Percentiles rank a stretch among this genome's conserved stretches.
phyloP scores from a whole-genome alignment of 352 stramenopile genomes.

The Blastocystis sp. region DNA sequence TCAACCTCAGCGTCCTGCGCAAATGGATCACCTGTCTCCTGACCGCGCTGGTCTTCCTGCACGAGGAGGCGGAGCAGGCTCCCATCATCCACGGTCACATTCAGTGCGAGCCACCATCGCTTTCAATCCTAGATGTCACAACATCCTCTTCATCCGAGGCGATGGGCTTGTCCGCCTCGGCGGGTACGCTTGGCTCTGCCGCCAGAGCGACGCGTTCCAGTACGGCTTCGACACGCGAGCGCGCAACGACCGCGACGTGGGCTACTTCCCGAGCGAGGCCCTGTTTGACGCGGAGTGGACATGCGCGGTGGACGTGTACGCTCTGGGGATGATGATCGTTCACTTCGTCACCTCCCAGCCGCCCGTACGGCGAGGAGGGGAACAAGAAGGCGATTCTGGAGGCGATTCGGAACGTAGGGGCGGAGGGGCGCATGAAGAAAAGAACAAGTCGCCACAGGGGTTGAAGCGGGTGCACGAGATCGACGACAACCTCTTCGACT shows the following conservation, averaged over 20 bases:
- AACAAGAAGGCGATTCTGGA: constrained; percentile 18
- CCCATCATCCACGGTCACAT: constrained; percentile 62
- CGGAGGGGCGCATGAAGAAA: neutral
- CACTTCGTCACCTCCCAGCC: constrained; percentile 25
- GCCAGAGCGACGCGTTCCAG: neutral
- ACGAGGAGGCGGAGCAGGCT: constrained; percentile 13
- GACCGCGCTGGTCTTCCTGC: constrained; percentile 17
- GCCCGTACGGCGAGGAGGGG: constrained; percentile 14
- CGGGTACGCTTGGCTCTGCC: constrained; percentile 42
- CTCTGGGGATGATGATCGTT: constrained; percentile 47
- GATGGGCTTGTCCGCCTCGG: constrained; percentile 44
- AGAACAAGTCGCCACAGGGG: constrained; percentile 44
- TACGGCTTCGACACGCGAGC: constrained; percentile 51
- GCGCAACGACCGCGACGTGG: constrained; percentile 17
- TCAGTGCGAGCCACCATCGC: neutral
- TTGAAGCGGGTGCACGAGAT: neutral
- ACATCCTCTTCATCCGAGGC: constrained; percentile 55
- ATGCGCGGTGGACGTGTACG: constrained; percentile 8
- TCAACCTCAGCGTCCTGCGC: constrained; percentile 28
- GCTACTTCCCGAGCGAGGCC: constrained; percentile 45
- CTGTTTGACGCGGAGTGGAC: constrained; percentile 32
- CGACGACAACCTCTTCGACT: constrained; percentile 39
- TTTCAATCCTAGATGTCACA: constrained; percentile 39
- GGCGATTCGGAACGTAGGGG: constrained; percentile 3
- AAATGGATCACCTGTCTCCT: constrained; percentile 31